Evolutionary conservation across 345 rosid species (phyloP).

Genomic region (Eucalyptus victrix): DNA sequence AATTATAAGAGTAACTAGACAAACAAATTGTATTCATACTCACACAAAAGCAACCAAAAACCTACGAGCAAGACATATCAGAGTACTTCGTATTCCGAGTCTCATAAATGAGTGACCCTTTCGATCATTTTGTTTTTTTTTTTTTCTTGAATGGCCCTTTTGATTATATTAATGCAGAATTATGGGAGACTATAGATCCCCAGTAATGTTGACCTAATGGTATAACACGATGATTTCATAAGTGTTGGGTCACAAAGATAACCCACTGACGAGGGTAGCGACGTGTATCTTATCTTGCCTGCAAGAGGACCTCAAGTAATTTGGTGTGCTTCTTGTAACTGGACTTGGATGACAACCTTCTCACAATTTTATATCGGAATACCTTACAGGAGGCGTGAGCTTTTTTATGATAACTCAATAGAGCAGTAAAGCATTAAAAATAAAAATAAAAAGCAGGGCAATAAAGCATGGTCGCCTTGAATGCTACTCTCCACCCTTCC

Average conservation of each 20-base stretch:
- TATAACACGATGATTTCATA: neutral
- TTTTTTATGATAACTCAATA: too few relatives aligned
- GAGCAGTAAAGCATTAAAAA: too few relatives aligned
- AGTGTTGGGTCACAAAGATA: neutral
- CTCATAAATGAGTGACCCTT: neutral
- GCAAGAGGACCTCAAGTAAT: neutral
- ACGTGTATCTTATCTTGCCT: neutral
- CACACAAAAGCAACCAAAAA: neutral
- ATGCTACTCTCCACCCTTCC: too few relatives aligned
- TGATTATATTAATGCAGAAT: neutral
- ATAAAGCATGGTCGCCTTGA: too few relatives aligned
- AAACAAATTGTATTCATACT: neutral
- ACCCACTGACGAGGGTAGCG: neutral
- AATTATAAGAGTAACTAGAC: neutral
- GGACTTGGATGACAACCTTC: neutral
- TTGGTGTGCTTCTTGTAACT: neutral
- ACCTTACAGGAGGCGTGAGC: neutral
- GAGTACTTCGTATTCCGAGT: neutral
- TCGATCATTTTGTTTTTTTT: too few relatives aligned
- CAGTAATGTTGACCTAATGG: neutral
- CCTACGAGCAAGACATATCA: neutral
- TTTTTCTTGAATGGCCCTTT: neutral
- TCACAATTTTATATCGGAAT: neutral
- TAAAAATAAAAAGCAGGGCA: too few relatives aligned
- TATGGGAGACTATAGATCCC: neutral